A percentile compares a stretch with the other conserved stretches of the same genome.
These are phyloP conservation scores for Guadua angustifolia DNA, from an alignment of 176 grass and related monocot genomes.

Conservation along the genomic window DNA sequence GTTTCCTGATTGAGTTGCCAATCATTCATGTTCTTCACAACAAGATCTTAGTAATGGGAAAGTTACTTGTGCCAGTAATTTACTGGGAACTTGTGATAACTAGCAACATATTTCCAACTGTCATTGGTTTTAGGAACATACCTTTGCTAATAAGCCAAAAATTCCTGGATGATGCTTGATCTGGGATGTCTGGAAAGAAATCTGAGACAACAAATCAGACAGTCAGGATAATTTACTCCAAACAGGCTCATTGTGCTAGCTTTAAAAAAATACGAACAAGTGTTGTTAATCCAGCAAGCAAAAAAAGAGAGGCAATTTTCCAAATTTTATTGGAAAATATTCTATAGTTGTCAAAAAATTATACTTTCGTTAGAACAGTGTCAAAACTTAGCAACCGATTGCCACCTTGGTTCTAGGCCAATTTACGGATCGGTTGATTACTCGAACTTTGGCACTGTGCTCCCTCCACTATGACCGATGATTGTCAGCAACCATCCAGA, in stretches of 20 bases:
- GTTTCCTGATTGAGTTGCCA: neutral
- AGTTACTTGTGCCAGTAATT: slow-evolving; percentile 13
- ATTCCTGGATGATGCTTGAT: slow-evolving; percentile 64
- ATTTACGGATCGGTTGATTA: neutral
- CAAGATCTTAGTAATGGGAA: slow-evolving; percentile 18
- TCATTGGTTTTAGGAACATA: slow-evolving; percentile 54
- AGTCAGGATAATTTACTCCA: slow-evolving; percentile 40
- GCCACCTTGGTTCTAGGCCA: neutral
- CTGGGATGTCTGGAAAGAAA: slow-evolving; percentile 67
- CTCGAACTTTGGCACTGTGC: neutral
- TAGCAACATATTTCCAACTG: slow-evolving; percentile 25
- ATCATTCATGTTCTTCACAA: neutral
- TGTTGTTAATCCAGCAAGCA: neutral
- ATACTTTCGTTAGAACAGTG: neutral
- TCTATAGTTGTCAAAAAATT: slow-evolving; percentile 16
- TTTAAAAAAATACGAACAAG: slow-evolving; percentile 40
- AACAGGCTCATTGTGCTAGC: slow-evolving; percentile 16
- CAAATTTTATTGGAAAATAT: slow-evolving; percentile 4
- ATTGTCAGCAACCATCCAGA: slow-evolving; percentile 22
- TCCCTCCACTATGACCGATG: slow-evolving; percentile 14
- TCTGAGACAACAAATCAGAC: slow-evolving; percentile 51
- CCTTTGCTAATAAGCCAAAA: slow-evolving; percentile 74
- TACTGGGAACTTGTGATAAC: slow-evolving; percentile 34
- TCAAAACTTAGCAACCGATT: slow-evolving; percentile 3
- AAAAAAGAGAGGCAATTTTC: slow-evolving; percentile 23